Conservation (phyloP, 768 basidiomycete genomes). For the Tremella yokohamensis region DNA sequence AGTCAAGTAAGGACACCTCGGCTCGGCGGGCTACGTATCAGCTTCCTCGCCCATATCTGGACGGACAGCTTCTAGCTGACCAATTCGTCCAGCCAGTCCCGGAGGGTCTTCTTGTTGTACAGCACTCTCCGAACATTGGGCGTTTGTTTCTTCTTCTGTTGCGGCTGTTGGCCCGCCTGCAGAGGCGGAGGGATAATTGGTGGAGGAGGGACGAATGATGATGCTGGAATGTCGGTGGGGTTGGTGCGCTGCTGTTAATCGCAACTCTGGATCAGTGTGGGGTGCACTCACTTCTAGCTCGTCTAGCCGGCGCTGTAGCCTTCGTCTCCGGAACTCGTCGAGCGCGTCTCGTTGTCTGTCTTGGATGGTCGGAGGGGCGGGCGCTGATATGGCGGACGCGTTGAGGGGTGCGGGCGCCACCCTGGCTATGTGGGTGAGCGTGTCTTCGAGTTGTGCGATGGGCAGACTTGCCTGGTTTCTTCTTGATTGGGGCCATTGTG, state of each 20-base stretch:
- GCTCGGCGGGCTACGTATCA: not conserved
- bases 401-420: too few species aligned
- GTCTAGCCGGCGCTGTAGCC: slow-evolving; percentile 38
- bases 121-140: slow-evolving; percentile 42
- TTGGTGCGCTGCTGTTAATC: slow-evolving; percentile 39
- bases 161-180: not conserved
- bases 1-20: slow-evolving; percentile 30
- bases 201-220: slow-evolving; percentile 30
- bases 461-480: too few species aligned
- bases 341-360: slow-evolving; percentile 27
- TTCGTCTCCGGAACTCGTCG: slow-evolving; percentile 34
- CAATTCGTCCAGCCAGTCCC: slow-evolving; percentile 46
- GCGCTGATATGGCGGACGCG: too few species aligned
- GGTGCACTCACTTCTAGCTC: slow-evolving; percentile 43
- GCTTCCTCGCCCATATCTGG: not conserved
- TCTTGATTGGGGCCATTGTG: too few species aligned
- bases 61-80: slow-evolving; percentile 16
- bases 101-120: slow-evolving; percentile 40
- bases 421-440: too few species aligned
- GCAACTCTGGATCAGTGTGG: not conserved
- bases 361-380: too few species aligned
- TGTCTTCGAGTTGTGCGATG: too few species aligned
- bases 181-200: not conserved
- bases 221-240: slow-evolving; percentile 45
- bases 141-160: slow-evolving; percentile 44